Conservation (phyloP, 2,329 filamentous ascomycete species). For the Didymellaceae sp. region DNA sequence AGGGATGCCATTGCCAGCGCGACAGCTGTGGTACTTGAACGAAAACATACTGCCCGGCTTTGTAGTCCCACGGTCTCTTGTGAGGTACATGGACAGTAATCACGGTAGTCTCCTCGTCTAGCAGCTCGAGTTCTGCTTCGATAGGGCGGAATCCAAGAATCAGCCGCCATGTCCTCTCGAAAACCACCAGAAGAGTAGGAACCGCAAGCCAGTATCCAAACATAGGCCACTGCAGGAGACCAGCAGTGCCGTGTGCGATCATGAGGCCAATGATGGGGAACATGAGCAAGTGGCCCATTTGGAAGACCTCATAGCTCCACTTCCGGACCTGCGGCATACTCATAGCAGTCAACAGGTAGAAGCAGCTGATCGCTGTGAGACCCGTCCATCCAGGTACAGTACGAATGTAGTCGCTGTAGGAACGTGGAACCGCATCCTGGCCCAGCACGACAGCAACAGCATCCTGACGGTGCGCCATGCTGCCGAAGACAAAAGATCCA, state of each 20-base stretch:
- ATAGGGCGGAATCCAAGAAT: conserved; percentile 57
- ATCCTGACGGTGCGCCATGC: conserved; percentile 53
- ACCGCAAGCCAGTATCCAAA: conserved; percentile 64
- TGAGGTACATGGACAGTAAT: conserved; percentile 58
- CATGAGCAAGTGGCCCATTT: conserved; percentile 64
- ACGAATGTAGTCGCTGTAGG: conserved; percentile 57
- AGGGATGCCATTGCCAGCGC: conserved; percentile 65
- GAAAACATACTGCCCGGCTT: conserved; percentile 65
- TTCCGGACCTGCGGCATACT: conserved; percentile 60
- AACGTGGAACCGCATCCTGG: conserved; percentile 51
- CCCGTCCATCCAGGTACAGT: conserved; percentile 60
- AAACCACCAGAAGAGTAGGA: conserved; percentile 58
- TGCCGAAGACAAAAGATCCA: conserved; percentile 61
- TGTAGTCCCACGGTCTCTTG: conserved; percentile 59
- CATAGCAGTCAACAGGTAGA: conserved; percentile 57
- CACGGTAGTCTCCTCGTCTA: conserved; percentile 61
- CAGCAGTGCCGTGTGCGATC: conserved; percentile 61
- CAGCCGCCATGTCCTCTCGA: conserved; percentile 58
- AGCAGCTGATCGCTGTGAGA: conserved; percentile 56
- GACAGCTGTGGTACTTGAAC: conserved; percentile 62
- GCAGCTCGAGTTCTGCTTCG: conserved; percentile 55
- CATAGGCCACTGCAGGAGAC: conserved; percentile 62
- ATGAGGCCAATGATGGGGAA: conserved; percentile 64
- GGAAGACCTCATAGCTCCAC: conserved; percentile 64
- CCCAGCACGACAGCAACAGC: conserved; percentile 56